phyloP scores from a whole-genome alignment of 352 stramenopile genomes.

The Globisporangium alternatum region DNA sequence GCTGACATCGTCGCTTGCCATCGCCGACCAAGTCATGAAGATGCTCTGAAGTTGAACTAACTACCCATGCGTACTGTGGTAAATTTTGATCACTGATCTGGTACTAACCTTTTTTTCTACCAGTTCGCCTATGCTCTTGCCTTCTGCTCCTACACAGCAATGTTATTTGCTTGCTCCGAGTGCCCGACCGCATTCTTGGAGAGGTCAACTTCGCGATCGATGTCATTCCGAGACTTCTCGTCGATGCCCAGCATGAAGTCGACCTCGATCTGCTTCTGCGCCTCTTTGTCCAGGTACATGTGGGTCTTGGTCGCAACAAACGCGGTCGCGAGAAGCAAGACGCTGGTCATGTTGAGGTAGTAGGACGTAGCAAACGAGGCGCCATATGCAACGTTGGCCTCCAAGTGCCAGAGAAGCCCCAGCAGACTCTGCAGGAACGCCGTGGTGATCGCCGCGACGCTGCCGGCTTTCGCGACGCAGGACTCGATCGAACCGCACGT shows the following conservation, averaged over 20 bases:
- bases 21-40: constrained; percentile 71
- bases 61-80: background rate
- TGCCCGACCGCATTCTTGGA: constrained; percentile 1
- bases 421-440: constrained; percentile 29
- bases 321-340: constrained; percentile 24
- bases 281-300: constrained; percentile 34
- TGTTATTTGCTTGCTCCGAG: background rate
- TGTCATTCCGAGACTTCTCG: constrained; percentile 26
- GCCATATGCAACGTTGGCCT: constrained; percentile 26
- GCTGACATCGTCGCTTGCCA: constrained; percentile 85
- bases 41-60: constrained; percentile 28
- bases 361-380: constrained; percentile 45
- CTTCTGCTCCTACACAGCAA: background rate
- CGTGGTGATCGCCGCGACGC: constrained; percentile 21
- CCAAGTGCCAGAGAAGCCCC: constrained; percentile 36
- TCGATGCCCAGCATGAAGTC: constrained; percentile 29
- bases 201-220: constrained; percentile 17
- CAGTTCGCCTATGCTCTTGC: no score
- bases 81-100: background rate
- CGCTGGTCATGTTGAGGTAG: constrained; percentile 41
- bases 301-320: constrained; percentile 37
- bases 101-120: background rate
- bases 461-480: constrained; percentile 29
- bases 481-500: constrained; percentile 46
- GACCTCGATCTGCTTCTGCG: constrained; percentile 27